Percentiles rank a stretch among this genome's conserved stretches.
Evolutionary conservation across 768 basidiomycete genomes (phyloP).

Genomic region (Clathrus columnatus): DNA sequence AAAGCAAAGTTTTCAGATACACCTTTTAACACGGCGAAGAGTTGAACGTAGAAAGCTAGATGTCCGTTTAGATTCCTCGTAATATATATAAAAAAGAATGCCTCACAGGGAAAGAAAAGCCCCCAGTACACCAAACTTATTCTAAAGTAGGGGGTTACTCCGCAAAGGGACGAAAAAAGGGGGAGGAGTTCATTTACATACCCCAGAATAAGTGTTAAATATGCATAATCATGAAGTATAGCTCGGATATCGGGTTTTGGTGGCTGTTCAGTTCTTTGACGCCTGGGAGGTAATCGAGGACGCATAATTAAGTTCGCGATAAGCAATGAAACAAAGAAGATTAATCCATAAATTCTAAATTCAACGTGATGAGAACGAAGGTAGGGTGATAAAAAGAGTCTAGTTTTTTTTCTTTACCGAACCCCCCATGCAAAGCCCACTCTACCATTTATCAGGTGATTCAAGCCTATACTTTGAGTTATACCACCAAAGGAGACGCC

Average conservation of each 20-base stretch:
- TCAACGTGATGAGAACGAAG: background rate
- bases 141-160: background rate
- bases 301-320: slow-evolving; percentile 17
- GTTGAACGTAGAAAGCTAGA: slow-evolving; percentile 14
- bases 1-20: slow-evolving; percentile 11
- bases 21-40: slow-evolving; percentile 9
- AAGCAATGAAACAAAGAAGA: slow-evolving; percentile 15
- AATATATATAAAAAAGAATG: background rate
- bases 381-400: no score
- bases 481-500: slow-evolving; percentile 23
- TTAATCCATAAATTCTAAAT: background rate
- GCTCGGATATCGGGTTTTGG: background rate
- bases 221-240: background rate
- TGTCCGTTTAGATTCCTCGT: background rate
- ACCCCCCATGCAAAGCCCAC: slow-evolving; percentile 7
- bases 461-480: slow-evolving; percentile 27
- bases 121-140: background rate
- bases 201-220: slow-evolving; percentile 8
- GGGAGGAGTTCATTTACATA: slow-evolving; percentile 7
- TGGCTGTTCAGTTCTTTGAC: background rate
- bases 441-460: slow-evolving; percentile 14
- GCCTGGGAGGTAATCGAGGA: slow-evolving; percentile 14
- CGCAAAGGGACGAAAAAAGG: background rate
- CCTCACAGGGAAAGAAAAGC: slow-evolving; percentile 5
- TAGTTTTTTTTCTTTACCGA: background rate